phyloP scores from a whole-genome alignment of 2,329 filamentous ascomycete species.

The Ophiocordyceps polyrhachis-furcata region DNA sequence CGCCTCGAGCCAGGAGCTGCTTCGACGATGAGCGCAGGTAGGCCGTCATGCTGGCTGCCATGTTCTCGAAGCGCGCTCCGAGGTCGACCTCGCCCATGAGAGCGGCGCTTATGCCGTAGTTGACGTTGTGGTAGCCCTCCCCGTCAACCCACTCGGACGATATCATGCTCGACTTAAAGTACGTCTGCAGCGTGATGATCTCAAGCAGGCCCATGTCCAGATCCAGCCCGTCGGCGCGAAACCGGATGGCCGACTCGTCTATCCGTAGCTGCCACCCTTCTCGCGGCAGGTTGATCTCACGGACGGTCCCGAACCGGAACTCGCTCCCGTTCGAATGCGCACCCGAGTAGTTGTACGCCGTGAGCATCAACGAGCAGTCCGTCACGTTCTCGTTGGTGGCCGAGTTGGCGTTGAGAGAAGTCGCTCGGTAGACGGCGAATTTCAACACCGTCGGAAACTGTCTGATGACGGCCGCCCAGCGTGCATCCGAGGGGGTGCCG shows the following conservation, averaged over 20 bases:
- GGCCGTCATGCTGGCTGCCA: not conserved
- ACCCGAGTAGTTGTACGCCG: not conserved
- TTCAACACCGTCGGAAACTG: not conserved
- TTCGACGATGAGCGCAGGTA: not conserved
- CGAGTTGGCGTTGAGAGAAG: not conserved
- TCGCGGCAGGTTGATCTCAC: not conserved
- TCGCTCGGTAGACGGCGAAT: not conserved
- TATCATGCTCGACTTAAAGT: not conserved
- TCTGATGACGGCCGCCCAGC: not conserved
- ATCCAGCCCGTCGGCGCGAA: not conserved
- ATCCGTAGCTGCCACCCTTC: not conserved
- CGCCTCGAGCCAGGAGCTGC: not conserved
- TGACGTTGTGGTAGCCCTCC: not conserved
- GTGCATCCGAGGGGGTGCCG: not conserved
- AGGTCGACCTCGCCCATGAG: not conserved
- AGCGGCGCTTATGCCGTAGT: not conserved
- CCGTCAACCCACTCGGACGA: not conserved
- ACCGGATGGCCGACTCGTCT: not conserved
- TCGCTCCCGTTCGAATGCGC: not conserved
- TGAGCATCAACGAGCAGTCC: not conserved
- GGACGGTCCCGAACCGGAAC: not conserved
- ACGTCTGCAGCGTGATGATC: not conserved
- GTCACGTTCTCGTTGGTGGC: not conserved
- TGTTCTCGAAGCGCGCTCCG: not conserved
- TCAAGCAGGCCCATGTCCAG: not conserved